A percentile compares a stretch with the other conserved stretches of the same genome.
Conservation (phyloP, 495 filamentous ascomycete species). For the Lepraria neglecta region DNA sequence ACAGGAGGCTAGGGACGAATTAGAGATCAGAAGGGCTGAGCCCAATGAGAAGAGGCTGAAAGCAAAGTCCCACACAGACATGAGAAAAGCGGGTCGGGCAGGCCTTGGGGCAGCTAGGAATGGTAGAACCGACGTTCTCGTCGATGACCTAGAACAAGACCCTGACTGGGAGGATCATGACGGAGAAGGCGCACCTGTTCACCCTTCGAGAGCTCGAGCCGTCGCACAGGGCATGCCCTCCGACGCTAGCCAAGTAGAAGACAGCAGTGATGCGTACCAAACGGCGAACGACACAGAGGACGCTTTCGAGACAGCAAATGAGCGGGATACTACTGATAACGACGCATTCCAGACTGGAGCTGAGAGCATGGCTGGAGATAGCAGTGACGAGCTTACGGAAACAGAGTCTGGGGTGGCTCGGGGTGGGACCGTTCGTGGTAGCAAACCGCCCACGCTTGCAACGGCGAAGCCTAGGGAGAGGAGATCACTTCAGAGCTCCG, state of each 20-base stretch:
- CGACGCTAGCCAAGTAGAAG: conserved; percentile 14
- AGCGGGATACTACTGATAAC: conserved; percentile 69
- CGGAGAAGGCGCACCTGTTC: conserved; percentile 44
- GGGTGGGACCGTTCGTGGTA: conserved; percentile 27
- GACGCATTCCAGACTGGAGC: conserved; percentile 90
- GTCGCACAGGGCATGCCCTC: background rate
- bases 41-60: conserved; percentile 60
- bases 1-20: conserved; percentile 89
- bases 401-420: conserved; percentile 60
- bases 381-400: conserved; percentile 78
- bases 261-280: conserved; percentile 65
- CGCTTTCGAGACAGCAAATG: conserved; percentile 81
- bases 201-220: conserved; percentile 29
- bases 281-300: conserved; percentile 81
- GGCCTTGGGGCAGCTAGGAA: conserved; percentile 73
- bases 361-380: conserved; percentile 74
- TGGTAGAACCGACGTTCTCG: conserved; percentile 65
- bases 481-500: conserved; percentile 75
- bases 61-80: conserved; percentile 53
- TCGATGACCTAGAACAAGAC: conserved; percentile 50
- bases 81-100: conserved; percentile 69
- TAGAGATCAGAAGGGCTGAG: conserved; percentile 69
- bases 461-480: conserved; percentile 50
- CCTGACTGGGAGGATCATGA: conserved; percentile 87
- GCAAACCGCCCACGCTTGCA: conserved; percentile 38